Evolutionary conservation across 2,329 filamentous ascomycete genomes (phyloP), one percentile per base, ranked within the genome.

Genomic region (Colletotrichum sp.): DNA sequence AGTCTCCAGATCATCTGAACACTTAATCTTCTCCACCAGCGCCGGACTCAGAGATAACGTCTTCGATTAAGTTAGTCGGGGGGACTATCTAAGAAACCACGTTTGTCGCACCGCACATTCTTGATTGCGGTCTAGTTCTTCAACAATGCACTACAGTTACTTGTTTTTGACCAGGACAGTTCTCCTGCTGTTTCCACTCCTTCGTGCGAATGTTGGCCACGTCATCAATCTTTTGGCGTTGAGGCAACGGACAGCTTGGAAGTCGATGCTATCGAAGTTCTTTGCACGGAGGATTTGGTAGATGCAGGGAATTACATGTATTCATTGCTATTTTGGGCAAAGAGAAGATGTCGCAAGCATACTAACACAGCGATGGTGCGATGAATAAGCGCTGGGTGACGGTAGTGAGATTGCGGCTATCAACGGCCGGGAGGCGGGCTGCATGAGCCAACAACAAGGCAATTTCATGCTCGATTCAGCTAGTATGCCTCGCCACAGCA

Each of bases 31-130:
- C n/a, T 52, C 10, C n/a, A 6, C 10, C 43, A 0, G 6, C 43
- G 43, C n/a, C 43, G 10, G n/a, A 52, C 6, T 13, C n/a, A 13
- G 1, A 0, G 43, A 52, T 15, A 24, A 13, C 2, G n/a, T 8
- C 43, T 21, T 52, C n/a, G 12, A 21, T 52, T 24, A 0, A 21
- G 3, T 13, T 52, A 21, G 10, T 52, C 5, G 43, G n/a, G 38
- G 1, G n/a, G 0, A 5, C n/a, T 21, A 13, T 52, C 8, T 21
- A 3, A 1, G 10, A 8, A 1, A 52, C 13, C 43, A 24, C 12
- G 1, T 52, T 3, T 52, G n/a, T 21, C 18, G 9, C 18, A 48
- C 0, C 2, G 9, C 8, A 3, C 1, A 0, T 1, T 48, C 38
- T 48, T 48, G 18, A 12, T 4, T n/a, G 5, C 3, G 1, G 2